A percentile compares a stretch with the other conserved stretches of the same genome.
These are phyloP conservation scores for Aureoboletus auriporus DNA, from an alignment of 768 basidiomycete genomes.

Conservation along the genomic window DNA sequence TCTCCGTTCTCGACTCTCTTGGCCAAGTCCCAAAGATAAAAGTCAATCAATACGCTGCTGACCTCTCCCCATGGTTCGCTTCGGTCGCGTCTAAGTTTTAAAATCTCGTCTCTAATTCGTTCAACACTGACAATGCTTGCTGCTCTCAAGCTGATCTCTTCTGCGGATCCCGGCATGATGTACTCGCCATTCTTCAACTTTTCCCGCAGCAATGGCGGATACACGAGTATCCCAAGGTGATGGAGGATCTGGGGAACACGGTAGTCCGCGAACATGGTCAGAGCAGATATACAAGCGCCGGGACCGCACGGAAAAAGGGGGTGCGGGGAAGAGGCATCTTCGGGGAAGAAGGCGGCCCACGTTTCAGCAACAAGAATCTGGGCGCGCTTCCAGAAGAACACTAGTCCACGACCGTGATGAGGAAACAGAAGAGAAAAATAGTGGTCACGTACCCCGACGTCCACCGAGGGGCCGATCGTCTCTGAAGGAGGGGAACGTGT, in stretches of 20 bases:
- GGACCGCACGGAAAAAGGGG: conserved; percentile 64
- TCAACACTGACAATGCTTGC: conserved; percentile 82
- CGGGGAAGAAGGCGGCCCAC: conserved; percentile 88
- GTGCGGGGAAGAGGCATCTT: conserved; percentile 42
- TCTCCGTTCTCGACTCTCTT: conserved; percentile 66
- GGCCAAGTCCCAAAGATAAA: conserved; percentile 87
- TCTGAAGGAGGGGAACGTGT: conserved; percentile 71
- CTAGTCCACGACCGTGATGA: conserved; percentile 31
- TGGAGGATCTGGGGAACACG: conserved; percentile 89
- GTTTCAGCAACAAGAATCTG: conserved; percentile 90
- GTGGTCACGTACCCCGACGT: conserved; percentile 45
- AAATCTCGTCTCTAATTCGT: conserved; percentile 60
- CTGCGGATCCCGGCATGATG: conserved; percentile 53
- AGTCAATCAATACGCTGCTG: conserved; percentile 83
- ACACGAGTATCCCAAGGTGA: conserved; percentile 71
- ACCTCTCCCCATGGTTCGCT: conserved; percentile 26
- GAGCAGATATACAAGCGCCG: conserved; percentile 59
- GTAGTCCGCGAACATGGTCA: conserved; percentile 96
- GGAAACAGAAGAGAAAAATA: not conserved
- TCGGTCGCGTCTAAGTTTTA: conserved; percentile 26
- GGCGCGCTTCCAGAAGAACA: conserved; percentile 85
- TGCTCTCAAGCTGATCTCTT: conserved; percentile 77
- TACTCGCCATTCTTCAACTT: conserved; percentile 42
- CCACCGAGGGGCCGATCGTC: conserved; percentile 62
- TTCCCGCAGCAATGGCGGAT: conserved; percentile 57